Percentiles rank a stretch among this genome's conserved stretches.
These are phyloP conservation scores for Ascosphaera pollenicola DNA, from an alignment of 2,329 filamentous ascomycete species.

Conservation along the genomic window DNA sequence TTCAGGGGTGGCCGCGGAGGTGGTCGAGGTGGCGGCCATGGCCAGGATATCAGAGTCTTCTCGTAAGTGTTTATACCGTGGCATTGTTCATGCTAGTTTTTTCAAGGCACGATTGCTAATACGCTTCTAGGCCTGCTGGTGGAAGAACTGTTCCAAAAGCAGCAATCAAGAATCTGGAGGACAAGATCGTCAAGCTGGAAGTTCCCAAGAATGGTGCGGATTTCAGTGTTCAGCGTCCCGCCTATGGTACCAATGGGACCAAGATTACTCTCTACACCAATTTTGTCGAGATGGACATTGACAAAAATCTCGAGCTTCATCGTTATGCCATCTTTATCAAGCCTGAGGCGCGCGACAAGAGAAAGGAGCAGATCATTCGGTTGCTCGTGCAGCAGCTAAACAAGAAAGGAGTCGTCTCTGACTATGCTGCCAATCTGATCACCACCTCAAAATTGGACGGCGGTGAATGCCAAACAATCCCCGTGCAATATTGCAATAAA, in stretches of 20 bases:
- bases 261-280: constrained; percentile 17
- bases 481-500: constrained; percentile 15
- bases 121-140: neutral
- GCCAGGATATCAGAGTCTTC: constrained; percentile 8
- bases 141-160: neutral
- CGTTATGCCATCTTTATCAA: constrained; percentile 20
- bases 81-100: constrained; percentile 3
- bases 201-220: constrained; percentile 4
- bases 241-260: constrained; percentile 15
- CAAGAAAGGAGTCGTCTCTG: constrained; percentile 15
- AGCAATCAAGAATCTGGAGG: constrained; percentile 1
- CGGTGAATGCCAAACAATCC: constrained; percentile 7
- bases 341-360: constrained; percentile 16
- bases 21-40: constrained; percentile 7
- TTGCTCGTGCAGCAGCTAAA: constrained; percentile 20
- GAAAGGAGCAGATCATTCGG: constrained; percentile 26
- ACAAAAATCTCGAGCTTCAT: constrained; percentile 14
- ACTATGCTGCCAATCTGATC: constrained; percentile 19
- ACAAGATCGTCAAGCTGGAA: constrained; percentile 3
- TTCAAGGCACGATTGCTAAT: neutral
- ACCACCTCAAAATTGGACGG: constrained; percentile 11
- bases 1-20: constrained; percentile 11
- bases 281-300: constrained; percentile 17
- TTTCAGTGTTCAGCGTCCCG: constrained; percentile 17
- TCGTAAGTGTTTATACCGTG: constrained; percentile 8